Evolutionary conservation across 2,329 filamentous ascomycete species (phyloP).

Genomic region (Pseudopithomyces maydicus): DNA sequence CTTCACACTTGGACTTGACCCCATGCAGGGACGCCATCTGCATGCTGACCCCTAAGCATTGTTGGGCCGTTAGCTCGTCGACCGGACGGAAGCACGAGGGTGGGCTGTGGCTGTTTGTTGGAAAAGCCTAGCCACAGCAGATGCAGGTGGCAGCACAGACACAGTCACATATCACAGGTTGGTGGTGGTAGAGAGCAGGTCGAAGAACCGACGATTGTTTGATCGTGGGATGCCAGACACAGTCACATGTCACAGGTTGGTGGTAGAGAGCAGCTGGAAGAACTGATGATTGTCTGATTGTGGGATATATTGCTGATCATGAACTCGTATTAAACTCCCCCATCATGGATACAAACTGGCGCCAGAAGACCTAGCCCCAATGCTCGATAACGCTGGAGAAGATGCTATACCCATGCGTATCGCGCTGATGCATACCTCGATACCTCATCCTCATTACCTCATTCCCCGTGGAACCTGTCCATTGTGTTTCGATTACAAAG

Average conservation of each 20-base stretch:
- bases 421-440: constrained; percentile 22
- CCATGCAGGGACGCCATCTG: not conserved
- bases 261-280: constrained; percentile 5
- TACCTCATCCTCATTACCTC: constrained; percentile 29
- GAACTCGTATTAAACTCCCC: constrained; percentile 39
- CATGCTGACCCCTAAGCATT: not conserved
- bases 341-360: constrained; percentile 29
- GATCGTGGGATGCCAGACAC: constrained; percentile 21
- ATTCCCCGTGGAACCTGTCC: constrained; percentile 32
- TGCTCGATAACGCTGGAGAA: constrained; percentile 30
- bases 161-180: not conserved
- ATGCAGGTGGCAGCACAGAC: not conserved
- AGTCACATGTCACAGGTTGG: not conserved
- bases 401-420: constrained; percentile 17
- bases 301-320: constrained; percentile 43
- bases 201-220: constrained; percentile 28
- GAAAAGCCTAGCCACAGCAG: not conserved
- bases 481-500: constrained; percentile 52
- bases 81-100: no score
- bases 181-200: not conserved
- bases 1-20: not conserved
- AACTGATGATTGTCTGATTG: constrained; percentile 31
- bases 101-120: no score
- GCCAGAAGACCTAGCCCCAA: constrained; percentile 29
- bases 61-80: not conserved